Conservation (phyloP, 768 basidiomycete genomes). For the Kwoniella sp. region DNA sequence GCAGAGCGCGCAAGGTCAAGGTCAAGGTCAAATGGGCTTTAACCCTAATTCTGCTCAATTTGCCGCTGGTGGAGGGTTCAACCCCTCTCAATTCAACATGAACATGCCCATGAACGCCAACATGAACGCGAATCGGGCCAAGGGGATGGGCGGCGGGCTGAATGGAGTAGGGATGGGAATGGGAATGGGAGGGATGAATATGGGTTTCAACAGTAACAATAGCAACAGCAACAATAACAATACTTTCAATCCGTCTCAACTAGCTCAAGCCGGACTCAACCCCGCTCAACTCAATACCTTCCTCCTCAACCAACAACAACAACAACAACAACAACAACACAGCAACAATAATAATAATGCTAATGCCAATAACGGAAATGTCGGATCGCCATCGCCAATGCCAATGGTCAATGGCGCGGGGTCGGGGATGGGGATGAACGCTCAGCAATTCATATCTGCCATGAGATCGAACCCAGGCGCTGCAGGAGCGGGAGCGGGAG, state of each 20-base stretch:
- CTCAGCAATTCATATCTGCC: background rate
- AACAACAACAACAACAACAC: background rate
- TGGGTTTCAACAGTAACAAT: background rate
- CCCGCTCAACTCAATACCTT: background rate
- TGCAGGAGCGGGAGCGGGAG: background rate
- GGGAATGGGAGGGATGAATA: background rate
- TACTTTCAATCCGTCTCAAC: background rate
- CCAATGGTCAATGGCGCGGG: too few species aligned
- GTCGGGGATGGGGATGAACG: background rate
- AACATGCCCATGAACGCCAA: background rate
- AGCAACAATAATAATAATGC: background rate
- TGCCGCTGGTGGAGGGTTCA: background rate
- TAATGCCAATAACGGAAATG: too few species aligned
- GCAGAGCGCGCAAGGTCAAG: background rate
- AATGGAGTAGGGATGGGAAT: conserved; percentile 4
- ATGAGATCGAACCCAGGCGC: background rate
- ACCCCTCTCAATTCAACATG: conserved; percentile 4
- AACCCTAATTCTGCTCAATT: background rate
- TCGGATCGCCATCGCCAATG: background rate
- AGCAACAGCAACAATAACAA: conserved; percentile 4
- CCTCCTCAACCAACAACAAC: background rate
- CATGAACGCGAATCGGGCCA: background rate
- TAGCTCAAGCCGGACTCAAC: background rate
- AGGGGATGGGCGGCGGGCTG: background rate
- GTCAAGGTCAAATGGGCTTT: background rate